Base-by-base conservation (phyloP, 108 stramenopile genomes). In the Craspedostauros australis region DNA sequence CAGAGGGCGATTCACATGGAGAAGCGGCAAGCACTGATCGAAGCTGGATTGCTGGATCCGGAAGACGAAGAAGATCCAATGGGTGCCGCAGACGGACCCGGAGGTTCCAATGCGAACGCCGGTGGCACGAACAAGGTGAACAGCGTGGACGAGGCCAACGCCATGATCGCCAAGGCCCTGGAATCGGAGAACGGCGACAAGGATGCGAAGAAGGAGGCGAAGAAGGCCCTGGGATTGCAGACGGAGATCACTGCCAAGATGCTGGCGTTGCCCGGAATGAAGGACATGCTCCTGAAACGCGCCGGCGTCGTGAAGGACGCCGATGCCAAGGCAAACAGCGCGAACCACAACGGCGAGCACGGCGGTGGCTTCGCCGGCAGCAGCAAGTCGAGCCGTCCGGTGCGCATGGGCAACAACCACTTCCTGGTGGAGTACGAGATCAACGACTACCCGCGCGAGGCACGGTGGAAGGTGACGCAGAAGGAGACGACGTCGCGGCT, bases 401-500 rank as follows among this genome's bases (percentile, higher is more conserved):
- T 76, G 1, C 74, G 68, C 32, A 72, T 76, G 42, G 67, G 74
- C 16, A 57, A 65, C 5, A 85, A 80, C 61, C 86, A 88, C 65
- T 90, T 82, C 57, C 62, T 86, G 25, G 84, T 82, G 54, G 92
- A 93, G 45, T 71, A 93, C 21, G 91, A 89, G 45, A 94, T 96
- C 73, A 96, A 96, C 68, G 93, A 94, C 40, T 96, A 93, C 58
- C 93, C 93, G 7, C 72, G 80, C 29, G 77, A 87, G 68, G 95
- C 92, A 2, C 62, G 95, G 24, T 93, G 84, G 86, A 85, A 80
- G 41, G 86, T 89, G 16, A 93, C 90, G 6, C 84, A 93, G 54
- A 84, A 84, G 54, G 93, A 93, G 44, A 90, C 88, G 19, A 79
- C 89, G 2, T 74, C 71, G n/a, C 64, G 90, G 15, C 59, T 96